These are phyloP conservation scores for Phaseolus coccineus DNA, from an alignment of 331 rosid genomes.

Conservation along the genomic window DNA sequence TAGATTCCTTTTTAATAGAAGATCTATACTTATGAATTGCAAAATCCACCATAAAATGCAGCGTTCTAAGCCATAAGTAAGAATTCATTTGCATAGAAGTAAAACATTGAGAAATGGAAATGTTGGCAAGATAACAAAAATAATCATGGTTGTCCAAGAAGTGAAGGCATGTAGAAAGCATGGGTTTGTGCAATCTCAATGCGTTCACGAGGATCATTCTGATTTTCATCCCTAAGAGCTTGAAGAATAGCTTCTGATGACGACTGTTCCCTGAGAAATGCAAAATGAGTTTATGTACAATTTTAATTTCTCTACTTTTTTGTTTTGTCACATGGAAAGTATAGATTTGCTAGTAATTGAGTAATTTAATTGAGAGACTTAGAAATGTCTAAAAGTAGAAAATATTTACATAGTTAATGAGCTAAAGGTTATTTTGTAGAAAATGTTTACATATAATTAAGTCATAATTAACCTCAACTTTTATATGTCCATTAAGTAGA, in stretches of 20 bases:
- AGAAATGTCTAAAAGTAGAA: too few species aligned
- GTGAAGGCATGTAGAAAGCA: slow-evolving; percentile 89
- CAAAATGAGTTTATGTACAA: slow-evolving; percentile 13
- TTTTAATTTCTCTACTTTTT: too few species aligned
- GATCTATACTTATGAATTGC: background rate
- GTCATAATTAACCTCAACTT: too few species aligned
- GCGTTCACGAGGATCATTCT: slow-evolving; percentile 94
- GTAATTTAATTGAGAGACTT: too few species aligned
- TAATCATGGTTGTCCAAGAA: slow-evolving; percentile 71
- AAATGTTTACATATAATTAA: too few species aligned
- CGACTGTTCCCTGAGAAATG: slow-evolving; percentile 64
- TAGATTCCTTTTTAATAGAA: too few species aligned
- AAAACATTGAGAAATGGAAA: background rate
- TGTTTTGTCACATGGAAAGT: too few species aligned
- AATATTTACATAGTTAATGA: too few species aligned
- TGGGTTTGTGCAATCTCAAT: slow-evolving; percentile 94
- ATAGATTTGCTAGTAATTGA: too few species aligned
- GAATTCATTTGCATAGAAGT: background rate
- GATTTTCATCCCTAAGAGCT: slow-evolving; percentile 85
- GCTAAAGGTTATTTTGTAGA: too few species aligned
- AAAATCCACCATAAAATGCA: background rate
- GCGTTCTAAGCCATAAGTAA: background rate
- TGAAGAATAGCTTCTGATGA: slow-evolving; percentile 81
- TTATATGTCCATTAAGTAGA: too few species aligned
- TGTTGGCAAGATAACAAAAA: background rate